phyloP scores from a whole-genome alignment of 192 early-diverging fungal genomes.

The Coemansia sp. region DNA sequence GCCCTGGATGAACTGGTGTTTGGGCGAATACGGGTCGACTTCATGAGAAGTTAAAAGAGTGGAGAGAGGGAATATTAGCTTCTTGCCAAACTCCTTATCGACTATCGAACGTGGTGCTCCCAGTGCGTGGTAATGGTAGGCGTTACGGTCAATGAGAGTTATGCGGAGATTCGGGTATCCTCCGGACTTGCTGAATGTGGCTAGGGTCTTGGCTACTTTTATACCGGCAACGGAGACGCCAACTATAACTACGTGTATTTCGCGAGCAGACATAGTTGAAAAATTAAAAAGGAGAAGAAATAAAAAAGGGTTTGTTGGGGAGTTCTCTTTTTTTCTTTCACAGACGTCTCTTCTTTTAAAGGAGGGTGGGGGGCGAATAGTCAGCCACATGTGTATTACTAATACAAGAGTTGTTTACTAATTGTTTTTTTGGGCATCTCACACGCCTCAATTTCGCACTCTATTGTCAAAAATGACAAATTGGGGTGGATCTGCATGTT shows the following conservation, averaged over 20 bases:
- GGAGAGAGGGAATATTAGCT: constrained; percentile 57
- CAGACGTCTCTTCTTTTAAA: not conserved
- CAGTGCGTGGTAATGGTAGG: constrained; percentile 57
- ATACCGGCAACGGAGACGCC: constrained; percentile 60
- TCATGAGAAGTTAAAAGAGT: constrained; percentile 40
- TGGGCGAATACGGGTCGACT: constrained; percentile 14
- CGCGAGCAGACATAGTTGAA: constrained; percentile 24
- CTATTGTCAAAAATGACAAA: not conserved
- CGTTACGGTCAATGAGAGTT: constrained; percentile 60
- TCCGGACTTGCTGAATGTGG: constrained; percentile 25
- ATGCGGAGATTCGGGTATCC: constrained; percentile 48
- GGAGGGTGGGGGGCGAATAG: not conserved
- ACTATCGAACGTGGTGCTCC: constrained; percentile 60
- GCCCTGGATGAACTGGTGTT: constrained; percentile 60
- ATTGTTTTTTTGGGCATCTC: not conserved
- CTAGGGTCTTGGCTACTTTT: constrained; percentile 43
- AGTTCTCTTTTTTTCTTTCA: not conserved
- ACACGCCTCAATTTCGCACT: not conserved
- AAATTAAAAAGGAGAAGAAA: not conserved
- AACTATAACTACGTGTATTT: constrained; percentile 59
- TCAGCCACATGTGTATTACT: not conserved
- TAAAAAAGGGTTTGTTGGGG: not conserved
- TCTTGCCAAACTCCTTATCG: constrained; percentile 52
- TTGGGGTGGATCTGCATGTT: not conserved
- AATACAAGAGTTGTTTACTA: not conserved